Base-by-base conservation (phyloP, 768 basidiomycete genomes). In the Leccinum broughii region DNA sequence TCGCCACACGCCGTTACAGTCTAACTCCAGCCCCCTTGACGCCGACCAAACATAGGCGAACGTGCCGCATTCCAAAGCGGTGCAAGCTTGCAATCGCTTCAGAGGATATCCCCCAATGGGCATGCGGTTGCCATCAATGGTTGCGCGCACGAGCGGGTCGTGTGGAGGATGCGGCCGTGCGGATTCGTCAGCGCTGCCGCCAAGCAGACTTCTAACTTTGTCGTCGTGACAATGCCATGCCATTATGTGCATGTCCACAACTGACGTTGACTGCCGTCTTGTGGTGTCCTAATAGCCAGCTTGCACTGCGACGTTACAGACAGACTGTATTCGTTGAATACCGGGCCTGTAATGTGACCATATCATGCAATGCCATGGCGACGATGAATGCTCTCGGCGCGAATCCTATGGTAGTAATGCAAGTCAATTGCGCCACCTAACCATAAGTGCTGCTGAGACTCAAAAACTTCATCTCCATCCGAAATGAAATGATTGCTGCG, bases 401-500 rank as follows among this genome's bases (percentile, higher is more conserved):
- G 13, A 20, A 37, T 6, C 37, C 37, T 39, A 39, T 17, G 37
- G 15, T 37, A 37, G 34, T 35, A 35, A 35, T 35, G 13, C 15
- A 39, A 39, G 37, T 39, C 37, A 39, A 39, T 39, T 39, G 14
- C 37, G 37, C 37, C 13, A 35, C 34, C 32, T 34, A 11, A 11
- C 32, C 4, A 34, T 34, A 32, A 26, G 26, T 26, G 4, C 10
- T 32, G 32, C 24, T n/a, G 41, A 44, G 41, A 51, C 30, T 51
- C 17, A 15, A 51, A 30, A 32, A 4, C 30, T 35, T 58, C 44
- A 46, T 8, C 15, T 30, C 51, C 32, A 41, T 32, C 13, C 3
- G 26, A 15, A 26, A 46, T 56, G 39, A 46, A 41, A 41, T 54
- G 13, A 15, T 24, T 67, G 51, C 65, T 66, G 65, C 62, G 58